phyloP scores from a whole-genome alignment of 371 early-diverging fungal genomes.

The Coemansia sp. region DNA sequence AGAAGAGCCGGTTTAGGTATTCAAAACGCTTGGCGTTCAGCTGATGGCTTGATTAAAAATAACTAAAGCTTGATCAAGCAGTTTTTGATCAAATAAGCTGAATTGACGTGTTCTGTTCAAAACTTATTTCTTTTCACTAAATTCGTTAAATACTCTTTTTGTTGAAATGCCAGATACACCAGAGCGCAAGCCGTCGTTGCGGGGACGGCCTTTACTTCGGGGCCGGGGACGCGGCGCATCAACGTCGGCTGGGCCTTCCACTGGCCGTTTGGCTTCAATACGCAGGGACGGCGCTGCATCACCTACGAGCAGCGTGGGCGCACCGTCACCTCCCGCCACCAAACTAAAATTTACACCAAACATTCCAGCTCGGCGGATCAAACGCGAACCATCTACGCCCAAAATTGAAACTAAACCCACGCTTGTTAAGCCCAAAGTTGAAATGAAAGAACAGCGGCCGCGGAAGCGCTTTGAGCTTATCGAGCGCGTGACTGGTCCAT shows the following conservation, averaged over 20 bases:
- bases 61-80: too few species aligned
- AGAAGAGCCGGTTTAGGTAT: too few species aligned
- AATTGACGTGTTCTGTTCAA: too few species aligned
- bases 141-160: too few species aligned
- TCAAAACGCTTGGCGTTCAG: too few species aligned
- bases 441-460: neutral
- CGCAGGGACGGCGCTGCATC: constrained; percentile 5
- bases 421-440: neutral
- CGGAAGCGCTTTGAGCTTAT: constrained; percentile 18
- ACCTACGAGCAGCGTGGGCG: neutral
- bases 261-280: constrained; percentile 7
- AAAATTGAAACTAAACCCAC: neutral
- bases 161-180: constrained; percentile 8
- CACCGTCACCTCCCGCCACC: neutral
- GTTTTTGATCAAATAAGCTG: too few species aligned
- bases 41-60: too few species aligned
- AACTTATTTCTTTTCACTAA: too few species aligned
- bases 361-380: constrained; percentile 24
- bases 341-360: constrained; percentile 30
- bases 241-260: constrained; percentile 6
- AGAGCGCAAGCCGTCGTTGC: neutral
- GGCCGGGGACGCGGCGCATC: neutral
- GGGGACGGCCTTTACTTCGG: neutral
- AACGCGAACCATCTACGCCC: constrained; percentile 22
- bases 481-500: constrained; percentile 26